A percentile compares a stretch with the other conserved stretches of the same genome.
These are phyloP conservation scores for Telfairia occidentalis DNA, from an alignment of 331 rosid species.

Conservation along the genomic window DNA sequence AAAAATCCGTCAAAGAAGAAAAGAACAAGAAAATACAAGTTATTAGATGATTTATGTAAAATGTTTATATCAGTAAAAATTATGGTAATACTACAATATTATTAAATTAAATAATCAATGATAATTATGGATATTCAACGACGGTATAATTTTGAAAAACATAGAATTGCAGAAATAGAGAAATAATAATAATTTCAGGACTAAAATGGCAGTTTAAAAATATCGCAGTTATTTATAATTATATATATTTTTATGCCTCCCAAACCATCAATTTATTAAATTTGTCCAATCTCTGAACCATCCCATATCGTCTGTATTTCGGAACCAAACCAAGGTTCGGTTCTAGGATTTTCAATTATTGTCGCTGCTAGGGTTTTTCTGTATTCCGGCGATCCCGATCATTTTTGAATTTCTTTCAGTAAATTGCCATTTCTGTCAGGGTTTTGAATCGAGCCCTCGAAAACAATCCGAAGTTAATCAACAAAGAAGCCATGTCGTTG, in stretches of 20 bases:
- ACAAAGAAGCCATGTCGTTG: constrained; percentile 14
- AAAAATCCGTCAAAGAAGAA: no score
- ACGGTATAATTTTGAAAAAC: not conserved
- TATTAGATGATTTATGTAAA: no score
- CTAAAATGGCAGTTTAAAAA: not conserved
- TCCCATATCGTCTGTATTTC: not conserved
- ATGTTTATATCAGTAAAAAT: no score
- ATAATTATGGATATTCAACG: no score
- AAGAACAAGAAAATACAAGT: no score
- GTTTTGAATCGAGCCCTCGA: not conserved
- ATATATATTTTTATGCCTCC: not conserved
- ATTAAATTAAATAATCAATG: no score
- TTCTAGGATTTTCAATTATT: constrained; percentile 9
- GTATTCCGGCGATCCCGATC: constrained; percentile 8
- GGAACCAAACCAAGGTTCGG: constrained; percentile 1
- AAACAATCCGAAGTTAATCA: not conserved
- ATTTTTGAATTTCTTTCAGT: not conserved
- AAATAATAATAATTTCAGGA: not conserved
- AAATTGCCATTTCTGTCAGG: not conserved
- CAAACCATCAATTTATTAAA: not conserved
- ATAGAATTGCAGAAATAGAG: not conserved
- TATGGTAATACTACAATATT: no score
- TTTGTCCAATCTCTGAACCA: not conserved
- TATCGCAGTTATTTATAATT: not conserved
- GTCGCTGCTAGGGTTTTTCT: constrained; percentile 9